phyloP scores from a whole-genome alignment of 257 asterid genomes.

The Scutellaria barbata region DNA sequence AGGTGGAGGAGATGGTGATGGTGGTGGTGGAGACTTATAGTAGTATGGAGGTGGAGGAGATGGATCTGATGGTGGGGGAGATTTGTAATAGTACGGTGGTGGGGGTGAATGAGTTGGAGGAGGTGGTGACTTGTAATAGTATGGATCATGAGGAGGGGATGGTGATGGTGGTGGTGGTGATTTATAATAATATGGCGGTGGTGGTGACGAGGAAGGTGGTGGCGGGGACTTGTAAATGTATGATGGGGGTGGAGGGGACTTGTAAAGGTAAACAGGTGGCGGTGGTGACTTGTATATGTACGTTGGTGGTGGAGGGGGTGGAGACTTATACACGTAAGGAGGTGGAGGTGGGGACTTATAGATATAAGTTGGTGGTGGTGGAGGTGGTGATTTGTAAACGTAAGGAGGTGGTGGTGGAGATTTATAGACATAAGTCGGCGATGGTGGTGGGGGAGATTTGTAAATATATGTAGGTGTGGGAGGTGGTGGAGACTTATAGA shows the following conservation, averaged over 20 bases:
- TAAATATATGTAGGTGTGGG: constrained; percentile 22
- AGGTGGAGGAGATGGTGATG: constrained; percentile 36
- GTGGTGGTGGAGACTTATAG: constrained; percentile 42
- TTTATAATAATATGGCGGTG: constrained; percentile 36
- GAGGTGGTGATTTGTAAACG: constrained; percentile 29
- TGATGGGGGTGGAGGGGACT: constrained; percentile 35
- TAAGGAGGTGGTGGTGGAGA: constrained; percentile 40
- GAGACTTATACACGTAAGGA: constrained; percentile 33
- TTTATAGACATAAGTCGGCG: constrained; percentile 29
- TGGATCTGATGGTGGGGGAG: constrained; percentile 45
- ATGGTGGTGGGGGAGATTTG: constrained; percentile 47
- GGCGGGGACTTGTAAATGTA: constrained; percentile 39
- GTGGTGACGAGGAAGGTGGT: constrained; percentile 39
- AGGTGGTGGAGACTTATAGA: constrained; percentile 33
- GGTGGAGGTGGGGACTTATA: constrained; percentile 44
- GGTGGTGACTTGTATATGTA: constrained; percentile 45
- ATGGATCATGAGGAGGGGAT: not conserved
- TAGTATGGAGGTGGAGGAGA: constrained; percentile 37
- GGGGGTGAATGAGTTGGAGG: constrained; percentile 35
- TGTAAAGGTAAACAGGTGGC: constrained; percentile 35
- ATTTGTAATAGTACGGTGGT: constrained; percentile 34
- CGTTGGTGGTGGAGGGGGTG: constrained; percentile 39
- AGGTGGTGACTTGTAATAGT: constrained; percentile 41
- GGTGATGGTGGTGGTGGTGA: constrained; percentile 43
- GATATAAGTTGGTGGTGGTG: constrained; percentile 27